Conservation (phyloP, 2,329 filamentous ascomycete species). For the Pestalotiopsis sp. region DNA sequence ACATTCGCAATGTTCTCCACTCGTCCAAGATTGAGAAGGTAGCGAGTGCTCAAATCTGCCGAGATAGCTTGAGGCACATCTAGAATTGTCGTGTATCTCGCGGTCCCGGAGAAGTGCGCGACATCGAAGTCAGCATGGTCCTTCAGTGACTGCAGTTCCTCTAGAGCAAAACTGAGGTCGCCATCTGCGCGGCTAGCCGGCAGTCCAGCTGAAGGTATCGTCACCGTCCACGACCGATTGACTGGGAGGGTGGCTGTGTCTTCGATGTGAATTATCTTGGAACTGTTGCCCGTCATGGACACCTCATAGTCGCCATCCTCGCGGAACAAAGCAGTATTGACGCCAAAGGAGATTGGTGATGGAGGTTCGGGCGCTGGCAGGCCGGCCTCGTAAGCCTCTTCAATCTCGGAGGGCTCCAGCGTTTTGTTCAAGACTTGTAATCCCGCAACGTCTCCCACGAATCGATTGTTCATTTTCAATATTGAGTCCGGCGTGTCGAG, state of each 20-base stretch:
- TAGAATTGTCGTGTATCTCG: background rate
- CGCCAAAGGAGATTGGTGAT: background rate
- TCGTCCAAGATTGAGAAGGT: background rate
- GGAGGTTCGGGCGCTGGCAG: background rate
- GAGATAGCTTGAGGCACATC: background rate
- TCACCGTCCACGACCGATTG: background rate
- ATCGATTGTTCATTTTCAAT: background rate
- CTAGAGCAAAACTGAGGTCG: background rate
- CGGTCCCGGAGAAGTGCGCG: background rate
- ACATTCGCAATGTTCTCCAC: background rate
- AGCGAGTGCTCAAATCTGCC: background rate
- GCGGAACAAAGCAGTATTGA: background rate
- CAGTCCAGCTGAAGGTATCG: background rate
- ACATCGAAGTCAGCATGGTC: background rate
- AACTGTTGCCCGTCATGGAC: background rate
- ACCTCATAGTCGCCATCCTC: background rate
- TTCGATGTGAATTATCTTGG: background rate
- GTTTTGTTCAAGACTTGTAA: background rate
- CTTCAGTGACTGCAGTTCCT: background rate
- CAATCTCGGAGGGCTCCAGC: background rate
- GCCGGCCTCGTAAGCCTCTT: background rate
- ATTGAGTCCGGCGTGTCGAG: background rate
- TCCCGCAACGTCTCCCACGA: background rate
- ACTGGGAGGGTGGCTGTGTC: background rate
- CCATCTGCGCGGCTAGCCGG: background rate